Conservation (phyloP, 495 filamentous ascomycete species). For the Tuber melanosporum region DNA sequence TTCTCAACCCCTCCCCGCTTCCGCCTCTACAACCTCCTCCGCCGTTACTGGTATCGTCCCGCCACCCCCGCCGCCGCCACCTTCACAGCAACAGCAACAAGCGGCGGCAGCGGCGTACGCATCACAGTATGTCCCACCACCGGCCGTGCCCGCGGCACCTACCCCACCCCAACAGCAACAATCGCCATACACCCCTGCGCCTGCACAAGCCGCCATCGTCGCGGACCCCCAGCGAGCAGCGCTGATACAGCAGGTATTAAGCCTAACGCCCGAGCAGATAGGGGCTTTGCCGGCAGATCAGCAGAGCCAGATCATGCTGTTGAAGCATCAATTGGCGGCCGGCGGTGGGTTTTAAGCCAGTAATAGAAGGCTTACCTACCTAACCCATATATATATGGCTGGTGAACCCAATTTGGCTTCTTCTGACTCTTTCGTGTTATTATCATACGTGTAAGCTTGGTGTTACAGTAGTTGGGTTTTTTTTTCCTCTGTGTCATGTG, state of each 20-base stretch:
- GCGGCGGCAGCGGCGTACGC: conserved; percentile 13
- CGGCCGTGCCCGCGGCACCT: conserved; percentile 25
- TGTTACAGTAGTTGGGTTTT: conserved; percentile 5
- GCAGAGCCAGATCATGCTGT: conserved; percentile 40
- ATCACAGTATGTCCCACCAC: conserved; percentile 23
- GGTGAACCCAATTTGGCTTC: not conserved
- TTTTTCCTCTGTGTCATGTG: conserved; percentile 17
- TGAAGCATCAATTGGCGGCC: conserved; percentile 38
- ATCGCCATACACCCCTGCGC: conserved; percentile 9
- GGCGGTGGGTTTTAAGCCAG: conserved; percentile 24
- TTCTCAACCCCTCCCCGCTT: conserved; percentile 7
- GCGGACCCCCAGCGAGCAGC: conserved; percentile 32
- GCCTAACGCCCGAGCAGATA: conserved; percentile 41
- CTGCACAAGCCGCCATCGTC: conserved; percentile 13
- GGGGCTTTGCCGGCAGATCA: conserved; percentile 37
- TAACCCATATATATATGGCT: not conserved
- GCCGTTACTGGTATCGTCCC: conserved; percentile 17
- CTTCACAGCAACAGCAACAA: conserved; percentile 10
- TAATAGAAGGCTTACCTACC: not conserved
- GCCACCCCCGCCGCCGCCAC: conserved; percentile 19
- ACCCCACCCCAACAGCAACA: conserved; percentile 23
- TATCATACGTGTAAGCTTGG: not conserved
- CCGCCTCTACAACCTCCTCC: conserved; percentile 6
- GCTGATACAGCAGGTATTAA: conserved; percentile 41
- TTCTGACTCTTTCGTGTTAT: not conserved